These are phyloP conservation scores for Cyberlindnera euphorbiae DNA, from an alignment of 805 yeast genomes.

Conservation along the genomic window DNA sequence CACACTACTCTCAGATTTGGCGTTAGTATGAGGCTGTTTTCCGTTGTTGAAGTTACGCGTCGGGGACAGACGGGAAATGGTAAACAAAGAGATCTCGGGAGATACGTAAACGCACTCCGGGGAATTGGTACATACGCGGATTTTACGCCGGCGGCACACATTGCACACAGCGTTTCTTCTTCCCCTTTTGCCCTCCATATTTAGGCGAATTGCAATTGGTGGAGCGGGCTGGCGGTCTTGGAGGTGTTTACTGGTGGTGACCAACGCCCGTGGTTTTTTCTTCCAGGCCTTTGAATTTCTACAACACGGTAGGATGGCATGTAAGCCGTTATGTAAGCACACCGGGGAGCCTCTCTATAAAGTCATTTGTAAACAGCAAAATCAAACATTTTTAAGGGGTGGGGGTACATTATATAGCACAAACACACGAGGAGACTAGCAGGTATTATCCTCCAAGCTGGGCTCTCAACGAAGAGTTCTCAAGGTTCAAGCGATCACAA, in stretches of 20 bases:
- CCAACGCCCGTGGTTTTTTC: constrained; percentile 3
- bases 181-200: constrained; percentile 9
- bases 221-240: no score
- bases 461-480: constrained; percentile 16
- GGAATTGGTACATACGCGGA: constrained; percentile 21
- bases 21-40: constrained; percentile 4
- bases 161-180: constrained; percentile 28
- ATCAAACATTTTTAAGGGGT: no score
- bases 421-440: no score
- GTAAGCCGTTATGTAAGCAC: no score
- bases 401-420: no score
- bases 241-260: no score
- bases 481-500: constrained; percentile 13
- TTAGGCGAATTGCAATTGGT: no score
- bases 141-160: constrained; percentile 27
- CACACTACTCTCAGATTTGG: constrained; percentile 24
- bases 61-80: not conserved
- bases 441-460: not conserved
- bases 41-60: not conserved
- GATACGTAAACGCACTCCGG: not conserved
- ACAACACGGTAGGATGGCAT: no score
- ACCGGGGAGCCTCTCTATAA: no score
- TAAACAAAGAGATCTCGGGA: not conserved
- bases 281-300: no score
- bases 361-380: no score